Evolutionary conservation across 2,329 filamentous ascomycete species (phyloP), one percentile per base, ranked within the genome.

Genomic region (Trichophyton schoenleinii): DNA sequence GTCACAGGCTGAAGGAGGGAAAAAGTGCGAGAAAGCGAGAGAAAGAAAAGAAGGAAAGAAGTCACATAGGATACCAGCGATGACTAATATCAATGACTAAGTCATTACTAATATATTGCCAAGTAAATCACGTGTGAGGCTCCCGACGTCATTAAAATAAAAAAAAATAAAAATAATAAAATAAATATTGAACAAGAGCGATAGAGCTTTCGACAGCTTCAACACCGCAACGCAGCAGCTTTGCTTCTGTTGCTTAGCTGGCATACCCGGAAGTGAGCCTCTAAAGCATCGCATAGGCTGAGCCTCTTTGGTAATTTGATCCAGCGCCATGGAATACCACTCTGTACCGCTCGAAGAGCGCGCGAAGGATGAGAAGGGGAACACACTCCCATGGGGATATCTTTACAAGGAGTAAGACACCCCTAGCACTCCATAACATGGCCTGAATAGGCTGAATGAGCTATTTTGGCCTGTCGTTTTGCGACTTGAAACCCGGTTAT

Each of bases 331-430:
- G 81, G 83, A 87, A 72, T 83, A 86, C 59, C 83, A 87, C 71
- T 82, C 81, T 36, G 83, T 87, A 9, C 83, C 83, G 38, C 81
- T 81, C 60, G 78, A 82, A 66, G 84, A 86, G 71, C 80, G 83
- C 68, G 82, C 81, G 36, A 76, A 78, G 67, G 82, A 85, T 68
- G 78, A 80, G 60, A 79, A 80, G 57, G 83, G 83, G 58, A 80
- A 81, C 66, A 75, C 77, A 60, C 69, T 87, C 58, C 83, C 84
- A n/a, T 86, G 82, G 83, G 83, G 77, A 15, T 83, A 83, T 70
- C 79, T 84, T 65, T 83, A 80, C 68, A 80, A 81, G 71, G 81
- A 84, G 81, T 84, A 72, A 75, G 80, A 76, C 15, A 44, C 6
- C 58, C 7, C 15, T 53, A 61, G 38, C 6, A 18, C 5, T 58